Conservation (phyloP, 192 early-diverging fungal species). For the Phycomyces nitens region DNA sequence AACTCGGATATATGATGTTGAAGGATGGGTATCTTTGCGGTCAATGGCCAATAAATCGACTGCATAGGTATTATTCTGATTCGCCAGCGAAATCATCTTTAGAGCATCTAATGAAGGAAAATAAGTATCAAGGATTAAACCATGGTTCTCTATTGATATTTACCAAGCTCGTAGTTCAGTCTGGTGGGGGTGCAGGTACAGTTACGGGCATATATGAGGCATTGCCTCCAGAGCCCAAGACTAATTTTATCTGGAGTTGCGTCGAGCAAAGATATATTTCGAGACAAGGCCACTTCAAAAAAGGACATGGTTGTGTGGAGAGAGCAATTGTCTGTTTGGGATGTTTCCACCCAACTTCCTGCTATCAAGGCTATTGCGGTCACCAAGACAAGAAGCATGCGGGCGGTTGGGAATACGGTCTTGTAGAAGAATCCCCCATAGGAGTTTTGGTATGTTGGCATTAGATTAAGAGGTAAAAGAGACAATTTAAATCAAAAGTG, state of each 20-base stretch:
- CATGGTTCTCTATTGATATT: background rate
- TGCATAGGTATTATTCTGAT: background rate
- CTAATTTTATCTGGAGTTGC: background rate
- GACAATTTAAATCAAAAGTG: background rate
- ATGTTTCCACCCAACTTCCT: background rate
- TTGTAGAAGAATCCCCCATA: background rate
- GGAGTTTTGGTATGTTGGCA: background rate
- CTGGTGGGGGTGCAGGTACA: constrained; percentile 3
- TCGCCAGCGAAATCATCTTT: background rate
- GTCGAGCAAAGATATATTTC: background rate
- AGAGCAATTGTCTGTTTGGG: background rate
- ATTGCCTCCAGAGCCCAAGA: background rate
- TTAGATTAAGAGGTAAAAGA: background rate
- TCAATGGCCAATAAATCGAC: background rate
- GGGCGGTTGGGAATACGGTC: background rate
- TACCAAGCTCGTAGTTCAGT: constrained; percentile 21
- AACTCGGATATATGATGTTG: constrained; percentile 5
- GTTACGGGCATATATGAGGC: background rate
- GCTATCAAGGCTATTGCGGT: background rate
- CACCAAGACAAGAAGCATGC: no score
- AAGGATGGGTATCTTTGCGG: background rate
- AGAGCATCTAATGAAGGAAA: constrained; percentile 1
- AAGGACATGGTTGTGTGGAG: background rate
- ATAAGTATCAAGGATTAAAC: background rate
- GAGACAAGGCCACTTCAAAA: background rate